Evolutionary conservation across 495 filamentous ascomycete species (phyloP), one percentile per base, ranked within the genome.

Genomic region (Penicillium desertorum): DNA sequence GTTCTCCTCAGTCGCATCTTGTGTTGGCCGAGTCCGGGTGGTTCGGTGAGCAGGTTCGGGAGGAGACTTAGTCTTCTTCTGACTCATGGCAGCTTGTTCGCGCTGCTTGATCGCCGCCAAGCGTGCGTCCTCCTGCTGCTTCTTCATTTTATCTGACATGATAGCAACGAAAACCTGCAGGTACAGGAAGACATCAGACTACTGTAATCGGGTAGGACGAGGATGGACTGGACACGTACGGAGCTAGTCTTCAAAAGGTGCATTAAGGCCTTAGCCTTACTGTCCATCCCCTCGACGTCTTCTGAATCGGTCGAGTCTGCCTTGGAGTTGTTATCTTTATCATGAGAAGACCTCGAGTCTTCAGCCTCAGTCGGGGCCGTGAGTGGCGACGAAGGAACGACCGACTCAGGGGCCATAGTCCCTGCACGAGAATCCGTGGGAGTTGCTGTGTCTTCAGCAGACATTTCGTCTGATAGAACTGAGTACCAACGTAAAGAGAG

Each of bases 141-240:
- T 78, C 56, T 83, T 80, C 79, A 86, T 86, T 56, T 85, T 84
- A 32, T 81, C 74, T 19, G 83, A 75, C 82, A 86, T 84, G 51
- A 86, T 84, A 1, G 77, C 58, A 51, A 77, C 75, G 51, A 77
- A 79, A 2, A 77, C 72, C 76, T 79, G 29, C 22, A 32, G 20
- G 17, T 52, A 30, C 5, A 30, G 22, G 27, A 16, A 30, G 4
- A 37, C 48, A 30, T 58, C 43, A 46, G n/a, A 42, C 16, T 14
- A 8, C 19, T 22, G 30, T 4, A 16, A 29, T 17, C 22, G 5
- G 22, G 32, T 22, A 36, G 20, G 51, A n/a, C 20, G 36, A 29
- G 22, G 14, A 39, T 36, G 68, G 59, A 62, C 54, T 53, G 25
- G 23, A 30, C 71, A 62, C 65, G 62, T 68, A 77, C 84, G 67